A percentile compares a stretch with the other conserved stretches of the same genome.
Evolutionary conservation across 2,329 filamentous ascomycete genomes (phyloP).

Genomic region (Epichloe hybrida): DNA sequence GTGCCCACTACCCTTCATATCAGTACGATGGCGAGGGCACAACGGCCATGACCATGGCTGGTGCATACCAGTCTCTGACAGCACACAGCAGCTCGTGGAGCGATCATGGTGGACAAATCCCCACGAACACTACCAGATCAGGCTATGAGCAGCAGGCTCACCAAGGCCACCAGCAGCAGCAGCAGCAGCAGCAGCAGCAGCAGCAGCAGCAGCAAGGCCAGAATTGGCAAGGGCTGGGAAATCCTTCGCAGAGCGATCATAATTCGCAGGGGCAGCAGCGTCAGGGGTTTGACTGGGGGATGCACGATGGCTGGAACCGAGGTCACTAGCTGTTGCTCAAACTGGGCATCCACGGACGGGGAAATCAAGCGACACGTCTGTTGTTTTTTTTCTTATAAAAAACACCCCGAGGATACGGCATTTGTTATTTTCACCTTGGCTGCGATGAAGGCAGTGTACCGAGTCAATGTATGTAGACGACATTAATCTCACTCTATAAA

Average conservation of each 20-base stretch:
- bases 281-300: slow-evolving; percentile 4
- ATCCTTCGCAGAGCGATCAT: background rate
- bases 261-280: background rate
- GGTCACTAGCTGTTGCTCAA: background rate
- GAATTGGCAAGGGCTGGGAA: background rate
- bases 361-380: too few relatives aligned
- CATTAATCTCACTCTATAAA: too few relatives aligned
- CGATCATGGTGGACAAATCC: background rate
- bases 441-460: too few relatives aligned
- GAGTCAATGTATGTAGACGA: too few relatives aligned
- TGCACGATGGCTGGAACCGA: slow-evolving; percentile 4
- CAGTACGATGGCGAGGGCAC: background rate
- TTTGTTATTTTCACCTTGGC: too few relatives aligned
- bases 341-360: background rate
- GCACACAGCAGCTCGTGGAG: background rate
- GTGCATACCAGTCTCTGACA: background rate
- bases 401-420: too few relatives aligned
- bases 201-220: background rate
- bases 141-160: background rate
- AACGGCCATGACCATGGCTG: background rate
- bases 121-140: background rate
- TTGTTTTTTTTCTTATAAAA: too few relatives aligned
- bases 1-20: background rate
- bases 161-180: background rate
- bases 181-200: background rate